These are phyloP conservation scores for Kentomonas sorsogonicus DNA, from an alignment of 208 protist genomes.

Conservation along the genomic window DNA sequence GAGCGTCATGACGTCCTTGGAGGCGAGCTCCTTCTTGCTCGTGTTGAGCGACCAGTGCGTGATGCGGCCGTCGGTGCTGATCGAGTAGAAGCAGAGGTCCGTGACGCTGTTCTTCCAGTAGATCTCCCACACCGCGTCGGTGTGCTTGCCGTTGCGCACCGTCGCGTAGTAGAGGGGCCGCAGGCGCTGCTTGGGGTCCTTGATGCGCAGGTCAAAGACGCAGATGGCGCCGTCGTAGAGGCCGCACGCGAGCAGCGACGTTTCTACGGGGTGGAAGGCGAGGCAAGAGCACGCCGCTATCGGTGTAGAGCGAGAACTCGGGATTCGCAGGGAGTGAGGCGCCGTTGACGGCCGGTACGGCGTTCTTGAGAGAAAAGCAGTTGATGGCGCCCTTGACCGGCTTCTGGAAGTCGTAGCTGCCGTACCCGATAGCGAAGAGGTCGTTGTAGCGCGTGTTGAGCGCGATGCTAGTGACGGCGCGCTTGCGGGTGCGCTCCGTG, in stretches of 20 bases:
- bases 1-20: slow-evolving; percentile 90
- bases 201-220: slow-evolving; percentile 90
- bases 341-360: slow-evolving; percentile 62
- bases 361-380: slow-evolving; percentile 97
- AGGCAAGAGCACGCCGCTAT: slow-evolving; percentile 95
- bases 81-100: slow-evolving; percentile 92
- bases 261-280: slow-evolving; percentile 91
- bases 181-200: slow-evolving; percentile 38
- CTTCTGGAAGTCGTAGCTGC: slow-evolving; percentile 97
- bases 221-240: slow-evolving; percentile 95
- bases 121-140: slow-evolving; percentile 96
- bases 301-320: slow-evolving; percentile 88
- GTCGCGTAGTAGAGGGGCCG: slow-evolving; percentile 89
- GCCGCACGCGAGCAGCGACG: slow-evolving; percentile 91
- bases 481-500: slow-evolving; percentile 77
- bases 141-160: slow-evolving; percentile 95
- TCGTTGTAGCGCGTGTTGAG: slow-evolving; percentile 95
- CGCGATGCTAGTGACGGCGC: slow-evolving; percentile 90
- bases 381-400: slow-evolving; percentile 90
- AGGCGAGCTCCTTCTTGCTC: slow-evolving; percentile 94
- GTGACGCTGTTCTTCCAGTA: slow-evolving; percentile 56
- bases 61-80: slow-evolving; percentile 95
- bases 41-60: slow-evolving; percentile 93
- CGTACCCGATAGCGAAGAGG: slow-evolving; percentile 96
- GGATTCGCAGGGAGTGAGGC: slow-evolving; percentile 72